Evolutionary conservation across 192 early-diverging fungal species (phyloP), one percentile per base, ranked within the genome.

Genomic region (Backusella parvicylindrica): DNA sequence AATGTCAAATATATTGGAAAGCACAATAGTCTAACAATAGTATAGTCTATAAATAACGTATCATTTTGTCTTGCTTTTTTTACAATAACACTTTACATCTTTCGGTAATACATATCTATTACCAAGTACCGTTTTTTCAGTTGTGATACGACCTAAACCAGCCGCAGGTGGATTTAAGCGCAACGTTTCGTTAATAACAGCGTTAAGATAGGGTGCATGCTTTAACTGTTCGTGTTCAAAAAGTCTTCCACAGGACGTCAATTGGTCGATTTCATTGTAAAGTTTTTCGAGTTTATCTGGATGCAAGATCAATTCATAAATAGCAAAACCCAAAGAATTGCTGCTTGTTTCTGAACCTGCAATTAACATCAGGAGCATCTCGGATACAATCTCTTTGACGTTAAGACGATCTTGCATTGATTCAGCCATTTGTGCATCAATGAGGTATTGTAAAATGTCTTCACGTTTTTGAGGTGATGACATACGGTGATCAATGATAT

Each of bases 131-230:
- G 80, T 84, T 32, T 85, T 81, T 18, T 73, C 47, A 0, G 50
- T 70, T 0, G 86, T 68, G 28, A 86, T 64, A 23, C 86, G 56
- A 11, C 70, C 68, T 15, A 87, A 13, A 16, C 84, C 86, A 64
- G 73, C 67, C 40, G 83, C 77, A 33, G 83, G 68, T 7, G 89
- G 79, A 50, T 78, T 68, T 12, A 85, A 31, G 9, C 87, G 81
- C 31, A 86, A 64, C n/a, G 85, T 86, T 64, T 90, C 90, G 11
- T 88, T 68, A 50, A 89, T 81, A 16, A 87, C 80, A 0, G 88
- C 85, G 26, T 85, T 87, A 21, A 88, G 70, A 26, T 84, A 84
- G 6, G 81, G 80, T 1, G 88, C 74, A 73, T 85, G 2, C 31
- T 82, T 80, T 41, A 86, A 21, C 49, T 83, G 75, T 6, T 84